Percentiles rank a stretch among this genome's conserved stretches.
Evolutionary conservation across 78 protist species (phyloP).

Genomic region (slime mould (Dictyostelium discoideum)): dicty_2.7 NC_007090.3:3063001-3063500

Average conservation of each 20-base stretch:
- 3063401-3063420: conserved; percentile 40
- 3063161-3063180: not conserved
- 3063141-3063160: not conserved
- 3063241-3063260: not conserved
- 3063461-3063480: conserved; percentile 63
- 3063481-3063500: conserved; percentile 31
- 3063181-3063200: conserved; percentile 8
- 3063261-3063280: not conserved
- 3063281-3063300: too few species aligned
- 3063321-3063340: not conserved
- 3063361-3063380: conserved; percentile 35
- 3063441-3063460: conserved; percentile 4
- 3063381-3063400: conserved; percentile 37
- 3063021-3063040: conserved; percentile 60
- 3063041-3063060: conserved; percentile 75
- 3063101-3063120: conserved; percentile 17
- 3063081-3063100: conserved; percentile 68
- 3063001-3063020: conserved; percentile 20
- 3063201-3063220: conserved; percentile 34
- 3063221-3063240: conserved; percentile 45
- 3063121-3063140: not conserved
- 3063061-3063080: conserved; percentile 16
- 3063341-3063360: conserved; percentile 15
- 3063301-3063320: not conserved
- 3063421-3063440: not conserved